These are phyloP conservation scores for Crithidia fasciculata DNA, from an alignment of 208 protist species.

Conservation along the genomic window DNA sequence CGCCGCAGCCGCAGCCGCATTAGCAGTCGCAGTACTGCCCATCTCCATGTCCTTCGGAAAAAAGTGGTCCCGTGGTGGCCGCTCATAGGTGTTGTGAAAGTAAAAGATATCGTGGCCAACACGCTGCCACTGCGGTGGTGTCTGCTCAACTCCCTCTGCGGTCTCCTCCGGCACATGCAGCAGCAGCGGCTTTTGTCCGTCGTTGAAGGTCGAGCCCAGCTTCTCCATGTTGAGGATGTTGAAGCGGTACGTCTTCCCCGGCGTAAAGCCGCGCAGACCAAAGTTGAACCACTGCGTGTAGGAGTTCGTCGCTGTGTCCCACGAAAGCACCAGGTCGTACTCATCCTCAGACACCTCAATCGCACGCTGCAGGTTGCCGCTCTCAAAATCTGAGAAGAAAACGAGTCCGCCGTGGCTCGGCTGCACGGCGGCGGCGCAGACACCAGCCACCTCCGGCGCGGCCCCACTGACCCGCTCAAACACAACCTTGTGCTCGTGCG, in stretches of 20 bases:
- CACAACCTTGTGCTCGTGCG: constrained; percentile 33
- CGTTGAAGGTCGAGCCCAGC: constrained; percentile 93
- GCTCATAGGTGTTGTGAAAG: constrained; percentile 76
- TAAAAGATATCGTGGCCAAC: constrained; percentile 84
- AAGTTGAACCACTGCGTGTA: constrained; percentile 99
- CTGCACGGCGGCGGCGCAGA: background rate
- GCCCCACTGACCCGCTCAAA: constrained; percentile 28
- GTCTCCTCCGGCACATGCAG: constrained; percentile 65
- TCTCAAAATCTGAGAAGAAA: constrained; percentile 95
- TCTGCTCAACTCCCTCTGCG: background rate
- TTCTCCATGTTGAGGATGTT: constrained; percentile 98
- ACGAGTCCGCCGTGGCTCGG: constrained; percentile 37
- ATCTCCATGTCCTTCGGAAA: constrained; percentile 27
- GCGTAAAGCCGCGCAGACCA: constrained; percentile 59
- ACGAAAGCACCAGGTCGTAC: constrained; percentile 94
- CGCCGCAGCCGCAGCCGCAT: background rate
- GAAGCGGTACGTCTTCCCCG: constrained; percentile 90
- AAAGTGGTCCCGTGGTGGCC: constrained; percentile 45
- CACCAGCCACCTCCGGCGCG: background rate
- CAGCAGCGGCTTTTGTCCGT: constrained; percentile 93
- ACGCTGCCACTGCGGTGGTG: constrained; percentile 50
- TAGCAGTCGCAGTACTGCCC: background rate
- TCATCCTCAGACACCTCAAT: constrained; percentile 86
- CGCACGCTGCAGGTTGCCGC: constrained; percentile 94
- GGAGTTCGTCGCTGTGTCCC: constrained; percentile 94